These are phyloP conservation scores for Schoenoplectus tabernaemontani DNA, from an alignment of 202 grass and related monocot species.

Conservation along the genomic window DNA sequence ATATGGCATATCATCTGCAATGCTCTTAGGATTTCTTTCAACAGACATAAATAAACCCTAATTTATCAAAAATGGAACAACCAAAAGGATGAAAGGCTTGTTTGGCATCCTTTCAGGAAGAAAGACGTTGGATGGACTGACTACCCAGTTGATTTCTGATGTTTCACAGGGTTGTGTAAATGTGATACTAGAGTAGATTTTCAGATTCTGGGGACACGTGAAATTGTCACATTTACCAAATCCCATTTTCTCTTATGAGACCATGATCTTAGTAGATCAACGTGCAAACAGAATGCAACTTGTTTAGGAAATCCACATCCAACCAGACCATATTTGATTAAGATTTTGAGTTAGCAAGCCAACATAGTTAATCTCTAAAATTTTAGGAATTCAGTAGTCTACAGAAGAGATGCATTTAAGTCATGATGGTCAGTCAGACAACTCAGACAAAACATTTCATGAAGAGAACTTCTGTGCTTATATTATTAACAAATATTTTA, in stretches of 20 bases:
- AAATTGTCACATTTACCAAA: background rate
- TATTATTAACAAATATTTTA: background rate
- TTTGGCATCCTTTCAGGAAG: background rate
- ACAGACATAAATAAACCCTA: background rate
- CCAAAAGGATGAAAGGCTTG: background rate
- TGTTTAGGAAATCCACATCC: background rate
- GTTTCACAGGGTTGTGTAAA: background rate
- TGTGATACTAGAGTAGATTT: background rate
- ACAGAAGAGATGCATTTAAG: background rate
- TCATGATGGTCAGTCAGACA: background rate
- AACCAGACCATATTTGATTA: background rate
- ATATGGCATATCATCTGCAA: background rate
- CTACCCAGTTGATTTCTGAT: background rate
- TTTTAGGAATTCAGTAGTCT: background rate
- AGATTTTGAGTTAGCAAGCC: background rate
- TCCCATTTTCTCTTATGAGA: background rate
- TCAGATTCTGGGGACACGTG: background rate
- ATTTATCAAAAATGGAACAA: background rate
- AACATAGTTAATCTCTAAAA: background rate
- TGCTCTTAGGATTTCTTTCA: background rate
- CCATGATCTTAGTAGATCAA: background rate
- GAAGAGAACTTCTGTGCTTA: background rate
- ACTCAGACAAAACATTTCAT: background rate
- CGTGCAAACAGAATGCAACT: no score
- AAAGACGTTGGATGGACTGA: background rate